phyloP scores from a whole-genome alignment of 169 alveolate species.

The Cryptosporidium ryanae region DNA sequence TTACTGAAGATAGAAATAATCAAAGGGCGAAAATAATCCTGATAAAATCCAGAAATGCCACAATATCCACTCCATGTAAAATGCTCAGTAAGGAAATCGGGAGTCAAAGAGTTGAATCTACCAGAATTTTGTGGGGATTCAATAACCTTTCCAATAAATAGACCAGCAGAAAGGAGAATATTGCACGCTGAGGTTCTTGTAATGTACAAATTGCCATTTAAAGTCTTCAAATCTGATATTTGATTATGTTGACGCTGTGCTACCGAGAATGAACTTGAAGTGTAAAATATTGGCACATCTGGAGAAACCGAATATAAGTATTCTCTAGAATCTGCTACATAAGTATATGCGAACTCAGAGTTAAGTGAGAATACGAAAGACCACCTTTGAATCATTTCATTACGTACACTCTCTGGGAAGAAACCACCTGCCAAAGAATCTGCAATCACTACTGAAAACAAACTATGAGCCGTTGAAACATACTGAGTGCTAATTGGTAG shows the following conservation, averaged over 20 bases:
- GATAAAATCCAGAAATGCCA: conserved; percentile 3
- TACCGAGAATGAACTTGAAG: neutral
- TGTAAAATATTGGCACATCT: neutral
- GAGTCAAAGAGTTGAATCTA: neutral
- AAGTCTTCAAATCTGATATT: neutral
- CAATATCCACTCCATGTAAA: conserved; percentile 10
- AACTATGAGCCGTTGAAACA: neutral
- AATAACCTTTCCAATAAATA: neutral
- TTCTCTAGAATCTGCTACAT: neutral
- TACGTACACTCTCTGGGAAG: conserved; percentile 22
- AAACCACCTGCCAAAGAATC: conserved; percentile 16
- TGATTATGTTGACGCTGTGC: conserved; percentile 37
- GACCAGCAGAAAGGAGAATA: conserved; percentile 1
- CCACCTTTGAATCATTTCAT: conserved; percentile 23
- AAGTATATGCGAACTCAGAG: neutral
- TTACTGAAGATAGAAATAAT: conserved; percentile 5
- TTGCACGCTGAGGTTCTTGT: conserved; percentile 37
- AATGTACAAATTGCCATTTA: neutral
- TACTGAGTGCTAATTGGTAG: neutral
- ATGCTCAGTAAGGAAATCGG: neutral
- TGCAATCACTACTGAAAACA: conserved; percentile 5
- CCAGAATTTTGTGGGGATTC: conserved; percentile 17
- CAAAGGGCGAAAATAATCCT: neutral
- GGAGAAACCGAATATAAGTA: neutral
- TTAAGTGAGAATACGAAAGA: conserved; percentile 1